A percentile compares a stretch with the other conserved stretches of the same genome.
These are phyloP conservation scores for Daedaleopsis sinensis DNA, from an alignment of 768 basidiomycete genomes.

Conservation along the genomic window DNA sequence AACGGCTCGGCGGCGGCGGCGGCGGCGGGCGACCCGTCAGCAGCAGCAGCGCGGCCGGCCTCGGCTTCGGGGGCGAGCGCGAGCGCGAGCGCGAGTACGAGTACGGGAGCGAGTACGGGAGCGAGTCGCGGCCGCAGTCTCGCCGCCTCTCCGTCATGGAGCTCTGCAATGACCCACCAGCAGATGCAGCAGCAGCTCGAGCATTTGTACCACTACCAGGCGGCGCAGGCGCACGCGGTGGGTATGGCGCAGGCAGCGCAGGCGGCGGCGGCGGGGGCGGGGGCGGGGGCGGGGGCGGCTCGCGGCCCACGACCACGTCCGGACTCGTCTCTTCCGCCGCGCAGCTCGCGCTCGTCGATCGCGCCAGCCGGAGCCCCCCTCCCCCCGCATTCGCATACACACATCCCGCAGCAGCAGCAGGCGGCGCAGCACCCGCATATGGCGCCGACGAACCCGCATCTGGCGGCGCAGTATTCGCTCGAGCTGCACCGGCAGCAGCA, in stretches of 20 bases:
- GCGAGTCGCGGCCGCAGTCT: conserved; percentile 78
- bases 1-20: conserved; percentile 6
- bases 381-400: conserved; percentile 5
- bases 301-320: conserved; percentile 37
- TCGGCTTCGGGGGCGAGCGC: not conserved
- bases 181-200: conserved; percentile 46
- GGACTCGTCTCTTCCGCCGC: conserved; percentile 35
- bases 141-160: conserved; percentile 85
- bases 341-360: conserved; percentile 51
- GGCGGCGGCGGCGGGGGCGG: conserved; percentile 16
- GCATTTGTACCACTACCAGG: conserved; percentile 47
- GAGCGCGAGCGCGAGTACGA: conserved; percentile 66
- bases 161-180: conserved; percentile 77
- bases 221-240: conserved; percentile 35
- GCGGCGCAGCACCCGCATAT: conserved; percentile 37
- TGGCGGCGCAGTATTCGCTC: conserved; percentile 3
- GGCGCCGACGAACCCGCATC: conserved; percentile 25
- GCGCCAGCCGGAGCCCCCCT: conserved; percentile 34
- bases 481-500: conserved; percentile 38
- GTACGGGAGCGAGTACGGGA: conserved; percentile 71
- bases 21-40: conserved; percentile 37
- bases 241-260: conserved; percentile 10
- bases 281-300: conserved; percentile 19
- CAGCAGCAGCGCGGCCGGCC: conserved; percentile 13
- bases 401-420: conserved; percentile 8